Evolutionary conservation across 2,329 filamentous ascomycete genomes (phyloP), one percentile per base, ranked within the genome.

Genomic region (Arachnomyces sp.): DNA sequence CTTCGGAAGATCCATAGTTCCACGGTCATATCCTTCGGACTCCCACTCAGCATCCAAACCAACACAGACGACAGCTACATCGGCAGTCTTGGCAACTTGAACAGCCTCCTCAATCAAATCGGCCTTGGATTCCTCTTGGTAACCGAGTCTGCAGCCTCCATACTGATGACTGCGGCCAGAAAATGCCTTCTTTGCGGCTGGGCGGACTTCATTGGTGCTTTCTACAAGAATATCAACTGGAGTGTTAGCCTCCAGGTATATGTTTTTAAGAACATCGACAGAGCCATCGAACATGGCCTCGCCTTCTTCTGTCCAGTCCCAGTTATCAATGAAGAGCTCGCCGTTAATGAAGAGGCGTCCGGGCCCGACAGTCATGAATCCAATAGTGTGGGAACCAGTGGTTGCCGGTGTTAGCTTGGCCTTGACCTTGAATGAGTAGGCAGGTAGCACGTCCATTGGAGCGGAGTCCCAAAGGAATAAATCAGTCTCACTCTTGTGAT

Each of bases 41-140:
- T 84, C 81, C 79, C 80, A 84, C 54, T 84, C 81, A 17, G 73
- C 73, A 53, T 84, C 84, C 36, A 85, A 71, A 2, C 82, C 82
- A 2, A 77, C 77, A 51, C 80, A 79, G 37, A 85, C 67, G 45
- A 86, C 70, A 36, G 84, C 82, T 50, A 84, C 77, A 47, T 86
- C 82, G 3, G 78, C 78, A 20, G 72, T 69, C 56, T 68, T 73
- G n/a, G 82, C 82, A 7, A 80, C 65, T 18, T 70, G 65, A 0
- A 77, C 77, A 1, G 82, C 80, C 46, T 76, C 70, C 38, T 69
- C 62, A 39, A 83, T 74, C 56, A 77, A 74, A 14, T 66, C 63
- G 42, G 70, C 57, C 14, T 77, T 68, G 37, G 77, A 70, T 29
- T 73, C 61, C 50, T 69, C 70, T 53, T 68, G 71, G 16, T 71